Evolutionary conservation across 768 basidiomycete genomes (phyloP).

Genomic region (Tremella mesenterica): DNA sequence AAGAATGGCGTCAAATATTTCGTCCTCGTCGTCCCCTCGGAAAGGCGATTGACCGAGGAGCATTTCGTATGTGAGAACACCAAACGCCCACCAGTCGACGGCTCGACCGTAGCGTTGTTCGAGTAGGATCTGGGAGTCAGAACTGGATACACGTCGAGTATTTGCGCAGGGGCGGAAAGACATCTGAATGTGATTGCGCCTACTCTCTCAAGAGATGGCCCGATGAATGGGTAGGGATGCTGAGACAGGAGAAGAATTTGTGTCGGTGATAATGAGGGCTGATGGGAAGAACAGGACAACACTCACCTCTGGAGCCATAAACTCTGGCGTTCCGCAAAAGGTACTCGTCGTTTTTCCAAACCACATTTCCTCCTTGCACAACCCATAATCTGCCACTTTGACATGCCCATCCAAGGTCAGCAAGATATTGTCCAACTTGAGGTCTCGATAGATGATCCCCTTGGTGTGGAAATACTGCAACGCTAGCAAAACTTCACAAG

Average conservation of each 20-base stretch:
- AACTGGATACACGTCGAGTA: background rate
- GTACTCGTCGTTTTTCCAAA: conserved; percentile 90
- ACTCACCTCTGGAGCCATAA: conserved; percentile 96
- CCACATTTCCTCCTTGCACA: conserved; percentile 99
- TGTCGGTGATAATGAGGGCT: no score
- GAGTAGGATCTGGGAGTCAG: conserved; percentile 70
- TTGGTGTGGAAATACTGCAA: conserved; percentile 96
- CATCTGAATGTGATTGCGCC: no score
- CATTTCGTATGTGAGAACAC: conserved; percentile 98
- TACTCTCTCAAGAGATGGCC: no score
- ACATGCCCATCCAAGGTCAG: conserved; percentile 95
- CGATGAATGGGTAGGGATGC: no score
- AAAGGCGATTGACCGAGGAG: conserved; percentile 96
- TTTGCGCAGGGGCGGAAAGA: background rate
- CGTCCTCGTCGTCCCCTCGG: conserved; percentile 98
- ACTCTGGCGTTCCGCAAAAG: conserved; percentile 98
- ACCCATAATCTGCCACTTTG: conserved; percentile 96
- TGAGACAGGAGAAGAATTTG: no score
- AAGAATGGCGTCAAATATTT: conserved; percentile 97
- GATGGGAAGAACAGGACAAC: no score
- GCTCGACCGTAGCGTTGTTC: conserved; percentile 98
- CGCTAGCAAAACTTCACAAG: conserved; percentile 88
- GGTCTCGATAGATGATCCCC: conserved; percentile 97
- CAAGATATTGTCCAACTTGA: conserved; percentile 96
- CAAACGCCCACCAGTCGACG: conserved; percentile 99